Evolutionary conservation across 345 rosid genomes (phyloP), one percentile per base, ranked within the genome.

Genomic region (Crucihimalaya himalaica): DNA sequence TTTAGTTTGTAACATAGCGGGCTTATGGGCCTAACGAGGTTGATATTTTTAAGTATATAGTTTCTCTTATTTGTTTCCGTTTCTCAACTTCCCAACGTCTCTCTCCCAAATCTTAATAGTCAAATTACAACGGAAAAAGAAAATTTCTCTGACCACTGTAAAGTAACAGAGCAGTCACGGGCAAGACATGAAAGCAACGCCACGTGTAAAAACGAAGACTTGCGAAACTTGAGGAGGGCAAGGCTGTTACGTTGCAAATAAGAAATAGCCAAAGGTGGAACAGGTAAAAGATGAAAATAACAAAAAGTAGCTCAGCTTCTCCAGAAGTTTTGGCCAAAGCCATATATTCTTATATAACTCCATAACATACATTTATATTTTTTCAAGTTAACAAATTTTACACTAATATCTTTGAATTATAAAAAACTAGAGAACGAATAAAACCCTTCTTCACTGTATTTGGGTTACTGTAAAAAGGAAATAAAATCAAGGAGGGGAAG

Each of bases 221-320:
- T 29, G 6, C 21, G 68, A 72, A 62, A 63, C 46, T 72, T 62
- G 76, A 15, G 63, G 76, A 53, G 16, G 70, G 3, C 19, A 42
- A 42, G 32, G 70, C 63, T 29, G 31, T 34, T 29, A 63, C 70
- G 76, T 63, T 53, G 63, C 76, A 72, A 42, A 51, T 72, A 63
- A 29, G 63, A 63, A 40, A 52, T 39, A 62, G 53, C 61, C 68
- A 72, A 14, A 60, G 29, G 50, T 0, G 40, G 11, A 21, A 59
- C 23, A 15, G 18, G 39, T 59, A 47, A 70, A 47, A 70, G 27
- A 21, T 23, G 5, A n/a, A 21, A n/a, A 37, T 19, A 18, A 27
- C 5, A 14, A 27, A 60, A 48, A 35, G 3, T 4, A 60, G 51
- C 61, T 25, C 11, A 50, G 10, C 13, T 39, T 61, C 3, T 14